Conservation (phyloP, 2,329 filamentous ascomycete genomes). For the Nemania sp. region DNA sequence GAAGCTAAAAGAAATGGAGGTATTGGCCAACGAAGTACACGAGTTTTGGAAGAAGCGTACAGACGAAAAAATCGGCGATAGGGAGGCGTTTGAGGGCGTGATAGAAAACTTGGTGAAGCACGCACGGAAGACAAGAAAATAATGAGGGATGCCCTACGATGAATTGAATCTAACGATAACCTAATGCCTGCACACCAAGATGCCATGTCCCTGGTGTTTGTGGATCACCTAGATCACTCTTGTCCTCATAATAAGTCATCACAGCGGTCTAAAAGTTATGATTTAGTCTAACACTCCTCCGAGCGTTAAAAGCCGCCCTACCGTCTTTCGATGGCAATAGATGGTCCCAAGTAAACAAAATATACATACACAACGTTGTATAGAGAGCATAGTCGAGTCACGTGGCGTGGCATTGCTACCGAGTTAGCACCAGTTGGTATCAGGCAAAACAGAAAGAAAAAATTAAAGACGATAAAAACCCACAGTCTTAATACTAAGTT, state of each 20-base stretch:
- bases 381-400: not conserved
- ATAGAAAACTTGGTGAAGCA: constrained; percentile 97
- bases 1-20: constrained; percentile 75
- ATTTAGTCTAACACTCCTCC: no score
- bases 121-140: constrained; percentile 86
- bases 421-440: no score
- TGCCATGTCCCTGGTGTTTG: not conserved
- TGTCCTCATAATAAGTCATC: not conserved
- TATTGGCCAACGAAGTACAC: constrained; percentile 79
- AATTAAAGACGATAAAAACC: not conserved
- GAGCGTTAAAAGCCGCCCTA: no score
- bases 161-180: constrained; percentile 28
- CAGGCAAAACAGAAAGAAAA: no score
- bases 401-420: not conserved
- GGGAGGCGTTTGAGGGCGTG: constrained; percentile 94
- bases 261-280: not conserved
- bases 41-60: constrained; percentile 90
- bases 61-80: constrained; percentile 88
- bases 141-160: constrained; percentile 55
- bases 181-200: constrained; percentile 23
- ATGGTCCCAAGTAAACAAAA: no score
- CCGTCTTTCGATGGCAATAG: not conserved
- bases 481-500: no score
- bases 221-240: not conserved
- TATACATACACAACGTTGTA: no score